Conservation (phyloP, 2,329 filamentous ascomycete species). For the Karstenula rhodostoma region DNA sequence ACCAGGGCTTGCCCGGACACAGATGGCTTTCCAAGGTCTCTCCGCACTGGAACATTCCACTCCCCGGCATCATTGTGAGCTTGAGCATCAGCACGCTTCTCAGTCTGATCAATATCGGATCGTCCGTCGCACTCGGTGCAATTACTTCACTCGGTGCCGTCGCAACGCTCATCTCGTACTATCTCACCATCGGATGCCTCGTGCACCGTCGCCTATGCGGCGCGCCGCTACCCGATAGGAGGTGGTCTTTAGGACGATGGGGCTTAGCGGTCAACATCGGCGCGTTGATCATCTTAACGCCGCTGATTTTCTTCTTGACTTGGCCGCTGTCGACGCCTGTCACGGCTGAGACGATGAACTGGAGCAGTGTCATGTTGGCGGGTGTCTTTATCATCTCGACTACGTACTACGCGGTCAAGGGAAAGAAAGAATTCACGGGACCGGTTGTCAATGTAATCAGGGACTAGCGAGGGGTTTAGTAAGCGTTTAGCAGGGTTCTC, state of each 20-base stretch:
- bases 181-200: conserved; percentile 12
- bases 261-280: neutral
- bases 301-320: conserved; percentile 9
- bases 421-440: conserved; percentile 6
- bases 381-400: conserved; percentile 10
- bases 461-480: neutral
- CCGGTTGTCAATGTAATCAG: conserved; percentile 6
- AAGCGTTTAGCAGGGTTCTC: neutral
- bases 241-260: conserved; percentile 8
- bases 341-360: conserved; percentile 11
- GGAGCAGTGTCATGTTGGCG: conserved; percentile 11
- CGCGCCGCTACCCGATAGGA: conserved; percentile 7
- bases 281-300: conserved; percentile 8
- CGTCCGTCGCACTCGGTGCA: conserved; percentile 46
- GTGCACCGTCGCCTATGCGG: conserved; percentile 6
- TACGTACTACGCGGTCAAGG: conserved; percentile 7
- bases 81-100: conserved; percentile 42
- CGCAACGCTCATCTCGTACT: conserved; percentile 36
- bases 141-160: conserved; percentile 42
- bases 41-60: conserved; percentile 20
- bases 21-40: conserved; percentile 27
- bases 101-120: conserved; percentile 53
- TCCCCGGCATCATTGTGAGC: conserved; percentile 30
- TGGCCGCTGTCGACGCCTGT: conserved; percentile 12
- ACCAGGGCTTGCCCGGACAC: conserved; percentile 28